phyloP scores from a whole-genome alignment of 2,329 filamentous ascomycete genomes.

The Cercospora sesami region DNA sequence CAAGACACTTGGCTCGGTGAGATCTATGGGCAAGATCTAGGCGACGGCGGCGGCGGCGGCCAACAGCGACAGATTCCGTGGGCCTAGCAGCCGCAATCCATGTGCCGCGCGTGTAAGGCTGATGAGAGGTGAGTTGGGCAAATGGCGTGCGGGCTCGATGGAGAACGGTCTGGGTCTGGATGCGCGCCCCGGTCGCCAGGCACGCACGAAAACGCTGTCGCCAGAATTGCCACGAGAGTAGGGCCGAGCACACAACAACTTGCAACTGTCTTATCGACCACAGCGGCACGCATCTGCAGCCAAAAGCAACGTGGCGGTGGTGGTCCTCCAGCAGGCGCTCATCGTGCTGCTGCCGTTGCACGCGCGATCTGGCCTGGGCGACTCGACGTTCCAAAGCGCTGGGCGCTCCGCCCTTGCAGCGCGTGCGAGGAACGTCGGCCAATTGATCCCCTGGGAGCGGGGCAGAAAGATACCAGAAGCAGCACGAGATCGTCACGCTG shows the following conservation, averaged over 20 bases:
- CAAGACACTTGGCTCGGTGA: neutral
- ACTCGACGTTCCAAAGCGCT: neutral
- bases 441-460: neutral
- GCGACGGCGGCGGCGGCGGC: neutral
- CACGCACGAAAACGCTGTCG: neutral
- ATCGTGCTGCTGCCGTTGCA: neutral
- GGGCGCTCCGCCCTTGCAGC: conserved; percentile 2
- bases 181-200: neutral
- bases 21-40: conserved; percentile 4
- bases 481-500: conserved; percentile 1
- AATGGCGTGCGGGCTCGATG: neutral
- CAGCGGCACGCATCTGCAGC: neutral
- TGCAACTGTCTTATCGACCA: neutral
- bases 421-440: neutral
- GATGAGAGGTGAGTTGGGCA: neutral
- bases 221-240: neutral
- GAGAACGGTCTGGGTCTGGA: neutral
- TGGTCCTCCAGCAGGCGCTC: neutral
- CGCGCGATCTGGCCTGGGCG: neutral
- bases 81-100: neutral
- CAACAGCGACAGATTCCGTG: neutral
- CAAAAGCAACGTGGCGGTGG: neutral
- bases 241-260: neutral
- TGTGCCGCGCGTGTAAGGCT: conserved; percentile 1
- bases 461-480: neutral